These are phyloP conservation scores for Wallacemonas rigidus DNA, from an alignment of 208 protist genomes.

Conservation along the genomic window DNA sequence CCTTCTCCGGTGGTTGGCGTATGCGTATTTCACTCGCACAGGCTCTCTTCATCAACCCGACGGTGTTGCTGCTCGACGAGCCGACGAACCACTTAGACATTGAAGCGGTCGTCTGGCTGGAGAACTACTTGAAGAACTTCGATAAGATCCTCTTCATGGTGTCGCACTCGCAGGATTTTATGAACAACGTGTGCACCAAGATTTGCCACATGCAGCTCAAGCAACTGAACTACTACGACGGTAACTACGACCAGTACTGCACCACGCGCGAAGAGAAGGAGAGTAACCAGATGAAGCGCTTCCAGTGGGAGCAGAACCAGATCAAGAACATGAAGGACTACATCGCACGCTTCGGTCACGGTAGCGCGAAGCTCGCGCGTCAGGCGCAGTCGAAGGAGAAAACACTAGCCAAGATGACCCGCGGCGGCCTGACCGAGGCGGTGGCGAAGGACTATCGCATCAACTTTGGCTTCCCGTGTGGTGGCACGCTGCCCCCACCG, in stretches of 20 bases:
- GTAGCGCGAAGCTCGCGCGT: conserved; percentile 93
- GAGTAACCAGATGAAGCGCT: conserved; percentile 96
- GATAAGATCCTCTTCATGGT: conserved; percentile 95
- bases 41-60: conserved; percentile 95
- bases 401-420: conserved; percentile 93
- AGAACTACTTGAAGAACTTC: conserved; percentile 95
- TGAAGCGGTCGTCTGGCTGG: conserved; percentile 96
- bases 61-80: conserved; percentile 97
- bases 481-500: conserved; percentile 84
- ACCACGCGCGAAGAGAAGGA: conserved; percentile 93
- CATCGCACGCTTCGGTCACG: conserved; percentile 96
- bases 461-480: conserved; percentile 87
- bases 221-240: conserved; percentile 90
- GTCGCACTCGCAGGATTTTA: conserved; percentile 97
- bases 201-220: conserved; percentile 93
- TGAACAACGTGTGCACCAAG: conserved; percentile 97
- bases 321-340: conserved; percentile 97
- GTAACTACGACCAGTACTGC: conserved; percentile 97
- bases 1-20: conserved; percentile 96
- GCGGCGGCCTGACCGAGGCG: conserved; percentile 93
- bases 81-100: conserved; percentile 98
- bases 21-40: conserved; percentile 97
- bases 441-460: conserved; percentile 82
- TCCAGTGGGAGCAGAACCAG: conserved; percentile 96
- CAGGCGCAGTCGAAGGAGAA: conserved; percentile 96